Evolutionary conservation across 352 stramenopile genomes (phyloP).

Genomic region (Pythium monospermum): DNA sequence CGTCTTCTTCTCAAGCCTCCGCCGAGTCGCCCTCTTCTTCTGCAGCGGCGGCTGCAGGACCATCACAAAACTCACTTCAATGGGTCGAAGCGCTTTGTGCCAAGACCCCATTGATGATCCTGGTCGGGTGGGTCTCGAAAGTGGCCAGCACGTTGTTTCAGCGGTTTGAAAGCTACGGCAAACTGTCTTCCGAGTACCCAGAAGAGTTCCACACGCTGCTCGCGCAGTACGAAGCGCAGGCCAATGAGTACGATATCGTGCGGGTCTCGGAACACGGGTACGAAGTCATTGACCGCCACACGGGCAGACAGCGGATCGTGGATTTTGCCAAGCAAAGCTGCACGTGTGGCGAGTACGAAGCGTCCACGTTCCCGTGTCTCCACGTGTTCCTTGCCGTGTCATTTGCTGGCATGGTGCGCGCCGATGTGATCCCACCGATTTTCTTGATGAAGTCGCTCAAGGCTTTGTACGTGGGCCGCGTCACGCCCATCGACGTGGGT

Average conservation of each 20-base stretch:
- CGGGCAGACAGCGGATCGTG: slow-evolving; percentile 56
- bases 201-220: slow-evolving; percentile 65
- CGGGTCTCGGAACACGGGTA: slow-evolving; percentile 65
- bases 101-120: slow-evolving; percentile 74
- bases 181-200: slow-evolving; percentile 71
- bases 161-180: slow-evolving; percentile 64
- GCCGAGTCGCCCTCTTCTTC: slow-evolving; percentile 1
- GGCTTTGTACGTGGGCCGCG: slow-evolving; percentile 55
- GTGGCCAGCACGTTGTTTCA: slow-evolving; percentile 71
- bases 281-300: slow-evolving; percentile 71
- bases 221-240: slow-evolving; percentile 56
- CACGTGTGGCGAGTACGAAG: slow-evolving; percentile 73
- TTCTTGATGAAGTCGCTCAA: slow-evolving; percentile 80
- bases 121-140: slow-evolving; percentile 77
- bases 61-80: slow-evolving; percentile 27
- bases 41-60: background rate
- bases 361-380: slow-evolving; percentile 67
- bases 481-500: slow-evolving; percentile 79
- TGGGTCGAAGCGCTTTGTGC: slow-evolving; percentile 61
- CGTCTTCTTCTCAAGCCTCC: slow-evolving; percentile 12
- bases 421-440: slow-evolving; percentile 74
- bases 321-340: slow-evolving; percentile 73
- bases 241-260: slow-evolving; percentile 55
- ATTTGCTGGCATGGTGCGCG: slow-evolving; percentile 50
- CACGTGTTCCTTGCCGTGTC: slow-evolving; percentile 74